Evolutionary conservation across 192 early-diverging fungal species (phyloP), one percentile per base, ranked within the genome.

Genomic region (Physocladia obscura): DNA sequence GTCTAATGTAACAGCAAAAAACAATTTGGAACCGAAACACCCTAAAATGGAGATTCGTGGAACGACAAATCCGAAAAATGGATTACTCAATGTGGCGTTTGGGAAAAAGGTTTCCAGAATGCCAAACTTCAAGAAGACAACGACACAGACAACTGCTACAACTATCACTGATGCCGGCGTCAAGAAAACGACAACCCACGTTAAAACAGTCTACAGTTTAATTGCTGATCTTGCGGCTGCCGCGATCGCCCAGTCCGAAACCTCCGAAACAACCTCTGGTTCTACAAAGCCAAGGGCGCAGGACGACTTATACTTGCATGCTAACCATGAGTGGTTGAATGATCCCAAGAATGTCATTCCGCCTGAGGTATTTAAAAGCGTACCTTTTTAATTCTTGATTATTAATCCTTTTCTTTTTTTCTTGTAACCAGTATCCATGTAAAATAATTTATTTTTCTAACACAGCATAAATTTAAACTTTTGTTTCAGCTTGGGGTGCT

Each of bases 301-400:
- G 4, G 62, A 64, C 6, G 62, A 64, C 47, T 64, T 64, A 1
- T 64, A 64, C 62, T 15, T 13, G 29, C 21, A 50, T 26, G 62
- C 48, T 15, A 64, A 64, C 49, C 6, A 32, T 3, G 62, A 22
- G 3, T 64, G 62, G 62, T 19, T 64, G 15, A 27, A 49, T 32
- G 62, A 64, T 51, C 62, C 62, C 11, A 30, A 5, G n/a, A 49
- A 34, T 30, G 62, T 50, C 1, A 64, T 64, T 32, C 62, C 62
- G 3, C 6, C n/a, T 4, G 62, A 64, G 62, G 62, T 64, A 19
- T n/a, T 4, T 31, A n/a, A n/a, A n/a, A 35, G 44, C 51, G 11
- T 26, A 8, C 22, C 27, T 54, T 19, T 24, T n/a, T 54, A n/a
- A 24, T 8, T 54, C 27, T 11, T 8, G 27, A 24, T 8, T 0